Evolutionary conservation across 495 filamentous ascomycete species (phyloP).

Genomic region (Lophiotrema nucula): DNA sequence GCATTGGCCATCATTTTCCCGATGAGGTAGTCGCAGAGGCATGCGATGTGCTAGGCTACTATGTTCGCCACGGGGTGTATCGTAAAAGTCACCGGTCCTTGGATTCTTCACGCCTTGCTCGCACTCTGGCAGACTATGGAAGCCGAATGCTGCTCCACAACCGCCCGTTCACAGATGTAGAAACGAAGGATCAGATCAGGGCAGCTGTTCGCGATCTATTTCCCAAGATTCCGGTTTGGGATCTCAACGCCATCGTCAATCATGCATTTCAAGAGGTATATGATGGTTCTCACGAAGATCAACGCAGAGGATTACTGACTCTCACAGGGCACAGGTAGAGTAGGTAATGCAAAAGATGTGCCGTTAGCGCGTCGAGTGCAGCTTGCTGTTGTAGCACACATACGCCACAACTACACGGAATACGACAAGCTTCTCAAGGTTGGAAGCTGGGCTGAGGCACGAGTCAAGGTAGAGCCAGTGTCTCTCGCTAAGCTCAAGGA

Average conservation of each 20-base stretch:
- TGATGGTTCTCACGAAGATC: too few species aligned
- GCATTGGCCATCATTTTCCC: constrained; percentile 78
- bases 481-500: constrained; percentile 72
- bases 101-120: too few species aligned
- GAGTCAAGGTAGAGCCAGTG: constrained; percentile 65
- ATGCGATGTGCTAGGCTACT: constrained; percentile 43
- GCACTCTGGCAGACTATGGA: neutral
- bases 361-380: constrained; percentile 72
- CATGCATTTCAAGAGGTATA: constrained; percentile 85
- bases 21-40: constrained; percentile 55
- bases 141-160: constrained; percentile 12
- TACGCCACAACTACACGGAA: constrained; percentile 80
- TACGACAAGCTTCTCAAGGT: constrained; percentile 76
- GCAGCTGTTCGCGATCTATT: constrained; percentile 77
- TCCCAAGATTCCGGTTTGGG: constrained; percentile 76
- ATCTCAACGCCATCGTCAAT: constrained; percentile 72
- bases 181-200: constrained; percentile 68
- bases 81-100: neutral
- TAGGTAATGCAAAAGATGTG: constrained; percentile 67
- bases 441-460: constrained; percentile 62
- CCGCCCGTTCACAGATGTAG: constrained; percentile 44
- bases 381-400: constrained; percentile 80
- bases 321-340: constrained; percentile 46
- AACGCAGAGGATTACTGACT: neutral
- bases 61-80: constrained; percentile 8